phyloP scores from a whole-genome alignment of 1,139 yeast species.

The Scheffersomyces quercinus region DNA sequence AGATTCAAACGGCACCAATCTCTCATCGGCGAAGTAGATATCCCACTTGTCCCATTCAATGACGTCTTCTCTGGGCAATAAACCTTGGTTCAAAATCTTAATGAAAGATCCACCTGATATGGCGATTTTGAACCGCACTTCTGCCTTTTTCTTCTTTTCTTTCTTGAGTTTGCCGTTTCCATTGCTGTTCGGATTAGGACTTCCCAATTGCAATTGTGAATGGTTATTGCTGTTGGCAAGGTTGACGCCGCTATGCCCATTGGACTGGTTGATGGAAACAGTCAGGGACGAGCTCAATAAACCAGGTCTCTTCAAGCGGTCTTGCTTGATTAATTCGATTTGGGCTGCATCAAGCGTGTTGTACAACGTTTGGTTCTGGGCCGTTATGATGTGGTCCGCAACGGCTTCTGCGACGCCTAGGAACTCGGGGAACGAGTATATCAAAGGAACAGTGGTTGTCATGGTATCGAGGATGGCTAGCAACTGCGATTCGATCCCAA shows the following conservation, averaged over 20 bases:
- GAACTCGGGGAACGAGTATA: slow-evolving; percentile 87
- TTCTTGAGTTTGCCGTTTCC: slow-evolving; percentile 28
- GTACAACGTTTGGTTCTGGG: slow-evolving; percentile 72
- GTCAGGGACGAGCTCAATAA: slow-evolving; percentile 14
- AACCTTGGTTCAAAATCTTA: slow-evolving; percentile 81
- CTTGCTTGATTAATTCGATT: slow-evolving; percentile 29
- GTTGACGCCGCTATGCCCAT: slow-evolving; percentile 3
- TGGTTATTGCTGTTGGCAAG: slow-evolving; percentile 2
- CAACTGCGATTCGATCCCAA: neutral
- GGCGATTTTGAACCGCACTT: slow-evolving; percentile 82
- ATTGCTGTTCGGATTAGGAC: slow-evolving; percentile 1
- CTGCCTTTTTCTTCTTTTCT: slow-evolving; percentile 49
- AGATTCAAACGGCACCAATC: slow-evolving; percentile 66
- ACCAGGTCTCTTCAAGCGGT: slow-evolving; percentile 19
- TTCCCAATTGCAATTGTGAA: slow-evolving; percentile 2
- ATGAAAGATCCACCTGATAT: slow-evolving; percentile 91
- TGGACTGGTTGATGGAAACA: slow-evolving; percentile 4
- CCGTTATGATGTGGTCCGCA: slow-evolving; percentile 80
- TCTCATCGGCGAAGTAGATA: slow-evolving; percentile 71
- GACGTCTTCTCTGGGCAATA: slow-evolving; percentile 64
- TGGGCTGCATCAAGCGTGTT: slow-evolving; percentile 44
- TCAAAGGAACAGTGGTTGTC: slow-evolving; percentile 93
- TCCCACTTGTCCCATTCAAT: slow-evolving; percentile 87
- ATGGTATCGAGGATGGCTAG: slow-evolving; percentile 29
- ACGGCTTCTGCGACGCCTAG: slow-evolving; percentile 93